A percentile compares a stretch with the other conserved stretches of the same genome.
phyloP scores from a whole-genome alignment of 1,284 basidiomycete species.

The Blastosporella zonata region DNA sequence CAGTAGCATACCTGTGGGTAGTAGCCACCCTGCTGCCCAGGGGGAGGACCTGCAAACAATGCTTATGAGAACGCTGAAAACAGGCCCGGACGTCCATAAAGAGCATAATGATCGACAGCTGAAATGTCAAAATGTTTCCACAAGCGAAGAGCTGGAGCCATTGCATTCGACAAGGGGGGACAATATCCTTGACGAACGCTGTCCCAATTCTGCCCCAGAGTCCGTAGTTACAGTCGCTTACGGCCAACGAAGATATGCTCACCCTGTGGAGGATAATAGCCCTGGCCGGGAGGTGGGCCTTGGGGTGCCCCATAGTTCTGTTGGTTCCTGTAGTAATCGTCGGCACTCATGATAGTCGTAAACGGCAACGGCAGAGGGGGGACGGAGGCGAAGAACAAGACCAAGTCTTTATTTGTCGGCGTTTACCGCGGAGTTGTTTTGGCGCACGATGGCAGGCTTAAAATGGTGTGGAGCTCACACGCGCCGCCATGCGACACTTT shows the following conservation, averaged over 20 bases:
- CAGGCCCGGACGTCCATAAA: not conserved
- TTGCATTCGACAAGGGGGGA: not conserved
- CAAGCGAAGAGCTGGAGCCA: not conserved
- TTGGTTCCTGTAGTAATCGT: slow-evolving; percentile 67
- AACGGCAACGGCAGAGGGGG: not conserved
- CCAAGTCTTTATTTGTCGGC: slow-evolving; percentile 14
- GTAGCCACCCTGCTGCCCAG: slow-evolving; percentile 65
- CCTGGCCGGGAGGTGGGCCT: slow-evolving; percentile 25
- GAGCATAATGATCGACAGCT: not conserved
- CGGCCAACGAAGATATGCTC: slow-evolving; percentile 18
- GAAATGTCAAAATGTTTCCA: not conserved
- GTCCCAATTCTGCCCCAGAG: not conserved
- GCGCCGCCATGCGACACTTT: not conserved
- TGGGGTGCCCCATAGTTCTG: slow-evolving; percentile 27
- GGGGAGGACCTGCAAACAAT: slow-evolving; percentile 46
- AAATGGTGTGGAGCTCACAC: slow-evolving; percentile 6
- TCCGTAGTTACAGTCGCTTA: not conserved
- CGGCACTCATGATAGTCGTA: slow-evolving; percentile 56
- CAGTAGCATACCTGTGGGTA: slow-evolving; percentile 56
- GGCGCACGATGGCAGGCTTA: not conserved
- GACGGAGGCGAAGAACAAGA: slow-evolving; percentile 1
- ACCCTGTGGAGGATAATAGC: slow-evolving; percentile 71
- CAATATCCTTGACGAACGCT: not conserved
- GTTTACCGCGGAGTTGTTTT: slow-evolving; percentile 10
- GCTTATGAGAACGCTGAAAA: slow-evolving; percentile 10